Evolutionary conservation across 176 grass and related monocot species (phyloP), one percentile per base, ranked within the genome.

Genomic region (Miscanthus lutarioriparius): DNA sequence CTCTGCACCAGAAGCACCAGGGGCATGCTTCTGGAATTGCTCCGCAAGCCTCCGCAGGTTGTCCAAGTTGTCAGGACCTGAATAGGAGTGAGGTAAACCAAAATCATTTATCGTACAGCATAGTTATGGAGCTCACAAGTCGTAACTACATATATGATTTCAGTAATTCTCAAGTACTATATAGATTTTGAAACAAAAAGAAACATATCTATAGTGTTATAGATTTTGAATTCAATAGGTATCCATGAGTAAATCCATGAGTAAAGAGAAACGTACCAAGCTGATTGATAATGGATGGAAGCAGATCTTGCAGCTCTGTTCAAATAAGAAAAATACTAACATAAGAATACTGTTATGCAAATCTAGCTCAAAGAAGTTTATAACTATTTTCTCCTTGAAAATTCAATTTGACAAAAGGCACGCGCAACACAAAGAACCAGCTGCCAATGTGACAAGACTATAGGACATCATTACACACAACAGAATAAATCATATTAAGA

Each of bases 1-100:
- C 85, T 91, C 87, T 36, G 49, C 64, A 69, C 79, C 69, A 58
- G 88, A 67, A 78, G 89, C 85, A 67, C 89, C 85, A 72, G 87
- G 74, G 67, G 68, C 89, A 78, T 96, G 93, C 93, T 91, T 95
- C 84, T 98, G 93, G 81, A 96, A 94, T 77, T 98, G 93, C 83
- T 95, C 96, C 0, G 96, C 96, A 67, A 98, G 85, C 87, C 88
- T 90, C 89, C 87, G 70, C 59, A 98, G 84, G 88, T 98, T 98
- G 68, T 98, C 93, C 75, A 98, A 87, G 84, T 96, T 98, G 83
- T 98, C 96, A 62, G 96, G 93, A n/a, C 96, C 96, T 98, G 74
- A 66, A 83, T 16, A 70, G 25, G 36, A n/a, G n/a, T n/a, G n/a
- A 8, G 51, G 51, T 22, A 54, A 87, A 22, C 33, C 47, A 83